Evolutionary conservation across 148 eudicot species (phyloP), one percentile per base, ranked within the genome.

Genomic region (Suaeda aralocaspica): DNA sequence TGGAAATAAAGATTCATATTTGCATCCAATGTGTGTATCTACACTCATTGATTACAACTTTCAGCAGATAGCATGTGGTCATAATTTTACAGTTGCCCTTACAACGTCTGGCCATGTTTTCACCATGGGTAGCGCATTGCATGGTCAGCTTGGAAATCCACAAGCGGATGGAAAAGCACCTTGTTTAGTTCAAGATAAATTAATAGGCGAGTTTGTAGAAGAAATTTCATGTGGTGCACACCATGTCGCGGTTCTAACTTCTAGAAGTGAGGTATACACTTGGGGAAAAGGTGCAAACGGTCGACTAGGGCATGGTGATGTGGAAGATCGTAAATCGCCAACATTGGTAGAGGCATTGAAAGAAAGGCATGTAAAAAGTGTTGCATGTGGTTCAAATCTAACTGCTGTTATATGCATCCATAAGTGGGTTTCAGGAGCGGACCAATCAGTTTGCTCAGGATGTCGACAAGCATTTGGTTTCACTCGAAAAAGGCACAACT

Each of bases 211-310:
- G 75, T 89, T 80, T 75, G 91, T 89, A 13, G 95, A 89, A 78
- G 91, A 89, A 61, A 87, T 89, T 51, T 72, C 95, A 5, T 89
- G 95, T 74, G 91, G 95, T 16, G 80, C 86, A 24, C 71, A 70
- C 63, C 95, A 89, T 83, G 90, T 82, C 12, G 89, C 85, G 1
- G 84, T 85, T 22, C 76, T 89, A 18, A 89, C 91, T 53, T 89
- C 95, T 64, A 87, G 95, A 77, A 87, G 87, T 71, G 95, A 89
- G 76, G 83, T 89, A 64, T 89, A 80, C 57, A 87, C 89, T 21
- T 89, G 95, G 95, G 95, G 91, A 0, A 83, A 81, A 77, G 95
- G 95, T 44, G 82, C 84, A n/a, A 89, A 87, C 26, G 95, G 91
- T 71, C 76, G 89, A 81, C 73, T 89, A 55, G 95, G 95, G 30